phyloP scores from a whole-genome alignment of 176 grass and related monocot species.

The Dactylis glomerata region DNA sequence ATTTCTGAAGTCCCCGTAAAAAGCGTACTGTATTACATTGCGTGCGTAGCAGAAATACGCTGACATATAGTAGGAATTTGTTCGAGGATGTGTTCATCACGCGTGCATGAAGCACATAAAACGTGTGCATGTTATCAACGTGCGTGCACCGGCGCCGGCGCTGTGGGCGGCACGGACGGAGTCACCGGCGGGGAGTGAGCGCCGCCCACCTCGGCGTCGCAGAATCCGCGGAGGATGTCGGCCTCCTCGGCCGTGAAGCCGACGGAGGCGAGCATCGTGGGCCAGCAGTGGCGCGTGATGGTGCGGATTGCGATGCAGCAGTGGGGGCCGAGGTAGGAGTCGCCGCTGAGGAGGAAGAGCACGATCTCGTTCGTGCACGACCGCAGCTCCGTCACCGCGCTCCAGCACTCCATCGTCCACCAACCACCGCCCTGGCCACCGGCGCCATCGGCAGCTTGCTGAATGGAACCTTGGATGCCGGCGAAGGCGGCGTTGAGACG shows the following conservation, averaged over 20 bases:
- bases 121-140: not conserved
- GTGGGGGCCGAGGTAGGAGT: conserved; percentile 56
- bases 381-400: conserved; percentile 46
- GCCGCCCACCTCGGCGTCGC: conserved; percentile 46
- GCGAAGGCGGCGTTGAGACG: not conserved
- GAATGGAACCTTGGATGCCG: not conserved
- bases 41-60: not conserved
- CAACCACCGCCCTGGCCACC: not conserved
- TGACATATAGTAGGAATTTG: not conserved
- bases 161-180: not conserved
- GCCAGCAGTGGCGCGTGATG: conserved; percentile 71
- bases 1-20: not conserved
- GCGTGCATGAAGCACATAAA: not conserved
- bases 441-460: not conserved
- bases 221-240: conserved; percentile 60
- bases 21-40: not conserved
- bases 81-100: not conserved
- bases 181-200: not conserved
- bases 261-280: conserved; percentile 53
- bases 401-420: conserved; percentile 56
- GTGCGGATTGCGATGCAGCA: conserved; percentile 67
- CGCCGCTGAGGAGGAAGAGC: conserved; percentile 74
- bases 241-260: conserved; percentile 66
- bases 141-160: not conserved
- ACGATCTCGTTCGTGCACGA: conserved; percentile 73